Evolutionary conservation across 2,329 filamentous ascomycete species (phyloP), one percentile per base, ranked within the genome.

Genomic region (Akanthomyces uredinophilus): DNA sequence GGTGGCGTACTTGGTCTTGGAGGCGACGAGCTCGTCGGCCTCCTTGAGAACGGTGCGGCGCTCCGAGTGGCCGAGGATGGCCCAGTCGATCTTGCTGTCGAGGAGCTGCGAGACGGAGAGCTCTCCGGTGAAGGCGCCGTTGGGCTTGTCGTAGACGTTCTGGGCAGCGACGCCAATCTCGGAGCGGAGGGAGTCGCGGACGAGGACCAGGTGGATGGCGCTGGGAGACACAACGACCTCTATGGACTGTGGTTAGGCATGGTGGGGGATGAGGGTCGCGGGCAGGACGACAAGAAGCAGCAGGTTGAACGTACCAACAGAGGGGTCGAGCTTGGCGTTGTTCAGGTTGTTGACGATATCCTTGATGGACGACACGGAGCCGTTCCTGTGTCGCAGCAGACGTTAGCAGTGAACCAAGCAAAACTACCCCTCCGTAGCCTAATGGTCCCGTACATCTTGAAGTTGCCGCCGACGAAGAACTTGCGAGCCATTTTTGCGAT

Each of bases 401-500:
- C 47, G 49, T 60, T 51, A 55, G 61, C 49, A 49, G 4, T 57
- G 39, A 8, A 24, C 46, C 24, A 16, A 50, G n/a, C 22, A 50
- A 29, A 27, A 41, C 18, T 50, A 24, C 59, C 58, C 63, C 59
- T 64, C 58, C 53, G 50, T 50, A 6, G 7, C 47, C 22, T 32
- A 66, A 66, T 18, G 35, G 69, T 70, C 68, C 70, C 84, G 75
- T 81, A 96, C 93, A 98, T 98, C 86, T 99, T 98, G 84, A 98
- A 98, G 89, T 99, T 99, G 76, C 93, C 93, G 79, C 93, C 93
- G 78, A 96, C 91, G 78, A 96, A 96, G 85, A 96, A 96, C 83
- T 92, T 90, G 83, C 92, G 92, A 85, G 88, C 85, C 92, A 96
- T 96, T 73, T 74, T 91, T 85, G 80, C 71, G 70, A 66, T 73